Evolutionary conservation across 2,329 filamentous ascomycete genomes (phyloP).

Genomic region (Apiospora marii): DNA sequence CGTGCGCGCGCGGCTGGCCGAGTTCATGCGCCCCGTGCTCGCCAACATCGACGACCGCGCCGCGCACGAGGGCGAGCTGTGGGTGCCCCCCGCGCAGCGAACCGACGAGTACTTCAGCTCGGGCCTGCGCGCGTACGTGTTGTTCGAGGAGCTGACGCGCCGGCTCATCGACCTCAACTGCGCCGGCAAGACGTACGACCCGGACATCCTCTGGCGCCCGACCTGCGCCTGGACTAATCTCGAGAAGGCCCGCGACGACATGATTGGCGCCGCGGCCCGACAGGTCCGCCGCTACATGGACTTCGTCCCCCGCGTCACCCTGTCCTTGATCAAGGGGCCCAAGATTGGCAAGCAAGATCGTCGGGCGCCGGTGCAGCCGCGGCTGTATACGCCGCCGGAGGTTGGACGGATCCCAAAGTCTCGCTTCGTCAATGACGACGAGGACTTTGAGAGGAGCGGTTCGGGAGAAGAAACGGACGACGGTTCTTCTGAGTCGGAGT

Average conservation of each 20-base stretch:
- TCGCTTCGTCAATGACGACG: not conserved
- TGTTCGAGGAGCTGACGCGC: conserved; percentile 4
- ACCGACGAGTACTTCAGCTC: not conserved
- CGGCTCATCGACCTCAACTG: not conserved
- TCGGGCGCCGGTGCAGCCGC: not conserved
- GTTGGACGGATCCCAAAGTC: not conserved
- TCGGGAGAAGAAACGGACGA: no score
- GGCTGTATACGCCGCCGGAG: not conserved
- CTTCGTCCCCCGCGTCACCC: not conserved
- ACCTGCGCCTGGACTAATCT: conserved; percentile 1
- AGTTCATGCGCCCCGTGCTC: not conserved
- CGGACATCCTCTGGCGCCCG: not conserved
- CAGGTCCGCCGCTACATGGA: conserved; percentile 1
- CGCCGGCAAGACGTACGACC: not conserved
- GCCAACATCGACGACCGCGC: not conserved
- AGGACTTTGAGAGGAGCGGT: not conserved
- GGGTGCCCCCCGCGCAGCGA: not conserved
- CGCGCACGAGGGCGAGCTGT: not conserved
- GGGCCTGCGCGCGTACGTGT: not conserved
- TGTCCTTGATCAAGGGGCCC: conserved; percentile 9
- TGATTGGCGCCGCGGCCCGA: not conserved
- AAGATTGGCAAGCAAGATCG: not conserved
- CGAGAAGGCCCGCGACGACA: conserved; percentile 15
- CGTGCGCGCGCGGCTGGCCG: not conserved
- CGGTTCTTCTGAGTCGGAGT: not conserved